A percentile compares a stretch with the other conserved stretches of the same genome.
phyloP scores from a whole-genome alignment of 2,329 filamentous ascomycete species.

The Monosporascus ibericus region DNA sequence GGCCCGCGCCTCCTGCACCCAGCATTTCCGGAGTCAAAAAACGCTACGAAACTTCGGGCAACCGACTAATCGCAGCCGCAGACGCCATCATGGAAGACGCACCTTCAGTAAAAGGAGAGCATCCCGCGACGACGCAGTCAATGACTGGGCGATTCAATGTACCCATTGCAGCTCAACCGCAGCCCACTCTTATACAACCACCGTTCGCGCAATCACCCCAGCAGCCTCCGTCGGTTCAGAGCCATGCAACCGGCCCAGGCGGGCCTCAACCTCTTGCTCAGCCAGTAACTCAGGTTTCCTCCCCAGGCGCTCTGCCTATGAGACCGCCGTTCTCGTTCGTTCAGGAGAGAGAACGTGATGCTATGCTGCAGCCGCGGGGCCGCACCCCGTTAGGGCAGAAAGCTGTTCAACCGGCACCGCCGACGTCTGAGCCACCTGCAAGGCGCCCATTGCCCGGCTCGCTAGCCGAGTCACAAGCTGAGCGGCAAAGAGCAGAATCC shows the following conservation, averaged over 20 bases:
- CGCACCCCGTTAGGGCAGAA: constrained; percentile 25
- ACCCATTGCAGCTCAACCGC: constrained; percentile 39
- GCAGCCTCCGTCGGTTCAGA: constrained; percentile 17
- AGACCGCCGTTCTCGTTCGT: constrained; percentile 42
- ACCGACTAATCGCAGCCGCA: constrained; percentile 44
- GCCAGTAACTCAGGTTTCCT: constrained; percentile 38
- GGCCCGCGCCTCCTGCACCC: constrained; percentile 54
- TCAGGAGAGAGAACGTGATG: constrained; percentile 33
- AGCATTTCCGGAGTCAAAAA: constrained; percentile 41
- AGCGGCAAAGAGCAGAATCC: constrained; percentile 25
- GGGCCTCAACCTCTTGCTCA: constrained; percentile 31
- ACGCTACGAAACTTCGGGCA: constrained; percentile 39
- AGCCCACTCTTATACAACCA: constrained; percentile 20
- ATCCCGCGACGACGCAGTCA: constrained; percentile 28
- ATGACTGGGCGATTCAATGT: constrained; percentile 37
- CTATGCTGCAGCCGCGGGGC: constrained; percentile 24
- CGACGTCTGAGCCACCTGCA: constrained; percentile 20
- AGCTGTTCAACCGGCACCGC: constrained; percentile 16
- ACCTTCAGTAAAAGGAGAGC: constrained; percentile 40
- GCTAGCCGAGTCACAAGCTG: constrained; percentile 22
- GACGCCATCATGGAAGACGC: constrained; percentile 40
- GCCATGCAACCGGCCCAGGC: constrained; percentile 17
- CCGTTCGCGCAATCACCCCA: constrained; percentile 23
- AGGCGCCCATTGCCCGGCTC: constrained; percentile 26
- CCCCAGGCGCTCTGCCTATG: constrained; percentile 36